Percentiles rank a stretch among this genome's conserved stretches.
phyloP scores from a whole-genome alignment of 495 filamentous ascomycete species.

The Halenospora varia region DNA sequence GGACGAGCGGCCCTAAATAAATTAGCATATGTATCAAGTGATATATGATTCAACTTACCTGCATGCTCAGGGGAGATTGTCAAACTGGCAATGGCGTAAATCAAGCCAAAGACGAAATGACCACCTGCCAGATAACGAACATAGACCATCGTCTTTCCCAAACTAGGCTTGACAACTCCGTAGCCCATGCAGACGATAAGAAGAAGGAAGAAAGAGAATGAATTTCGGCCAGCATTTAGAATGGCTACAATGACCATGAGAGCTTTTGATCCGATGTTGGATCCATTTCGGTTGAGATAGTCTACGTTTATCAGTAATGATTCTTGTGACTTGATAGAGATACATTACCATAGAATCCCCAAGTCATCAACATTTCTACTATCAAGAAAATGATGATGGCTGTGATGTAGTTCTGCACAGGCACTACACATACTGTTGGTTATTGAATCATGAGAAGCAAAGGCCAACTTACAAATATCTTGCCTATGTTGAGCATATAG shows the following conservation, averaged over 20 bases:
- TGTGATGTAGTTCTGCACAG: conserved; percentile 99
- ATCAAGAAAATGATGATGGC: conserved; percentile 94
- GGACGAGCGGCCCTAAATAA: conserved; percentile 72
- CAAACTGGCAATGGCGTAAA: conserved; percentile 87
- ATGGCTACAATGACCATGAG: conserved; percentile 87
- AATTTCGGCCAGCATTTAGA: conserved; percentile 89
- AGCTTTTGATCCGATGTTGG: conserved; percentile 76
- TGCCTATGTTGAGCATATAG: conserved; percentile 90
- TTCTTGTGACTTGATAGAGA: neutral
- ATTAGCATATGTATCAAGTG: conserved; percentile 4
- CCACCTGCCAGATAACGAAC: conserved; percentile 85
- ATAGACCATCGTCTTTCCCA: conserved; percentile 91
- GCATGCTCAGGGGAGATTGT: conserved; percentile 79
- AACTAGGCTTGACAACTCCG: conserved; percentile 91
- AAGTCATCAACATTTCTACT: conserved; percentile 94
- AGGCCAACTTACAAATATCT: conserved; percentile 69
- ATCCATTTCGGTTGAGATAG: conserved; percentile 84
- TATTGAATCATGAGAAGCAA: neutral
- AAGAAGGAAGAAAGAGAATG: conserved; percentile 97
- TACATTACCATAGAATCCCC: conserved; percentile 78
- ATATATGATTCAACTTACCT: conserved; percentile 29
- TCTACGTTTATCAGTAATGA: conserved; percentile 46
- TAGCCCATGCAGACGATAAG: conserved; percentile 99
- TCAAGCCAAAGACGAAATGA: conserved; percentile 92
- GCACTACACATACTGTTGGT: conserved; percentile 46